These are phyloP conservation scores for Starmera quercuum DNA, from an alignment of 805 yeast genomes.

Conservation along the genomic window DNA sequence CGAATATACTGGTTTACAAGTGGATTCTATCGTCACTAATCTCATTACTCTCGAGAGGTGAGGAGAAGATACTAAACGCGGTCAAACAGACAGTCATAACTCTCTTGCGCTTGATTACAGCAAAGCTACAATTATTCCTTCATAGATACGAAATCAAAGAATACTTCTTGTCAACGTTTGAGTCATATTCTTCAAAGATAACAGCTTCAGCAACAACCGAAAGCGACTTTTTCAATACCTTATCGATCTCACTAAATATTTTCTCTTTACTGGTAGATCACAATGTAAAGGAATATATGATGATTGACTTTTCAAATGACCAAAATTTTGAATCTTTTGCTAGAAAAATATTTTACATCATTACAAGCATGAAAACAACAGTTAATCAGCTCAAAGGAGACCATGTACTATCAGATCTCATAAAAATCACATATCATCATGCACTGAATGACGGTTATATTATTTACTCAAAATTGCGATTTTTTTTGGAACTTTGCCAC, in stretches of 20 bases:
- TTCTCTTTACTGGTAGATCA: slow-evolving; percentile 16
- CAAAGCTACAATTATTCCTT: slow-evolving; percentile 13
- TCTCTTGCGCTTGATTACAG: slow-evolving; percentile 11
- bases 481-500: slow-evolving; percentile 7
- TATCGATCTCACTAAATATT: slow-evolving; percentile 12
- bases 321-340: slow-evolving; percentile 15
- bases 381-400: slow-evolving; percentile 5
- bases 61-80: slow-evolving; percentile 7
- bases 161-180: slow-evolving; percentile 9
- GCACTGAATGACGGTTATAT: slow-evolving; percentile 9
- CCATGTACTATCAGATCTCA: slow-evolving; percentile 14
- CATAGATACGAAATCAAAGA: slow-evolving; percentile 12
- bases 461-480: slow-evolving; percentile 7
- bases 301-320: slow-evolving; percentile 15
- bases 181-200: slow-evolving; percentile 6
- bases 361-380: slow-evolving; percentile 5
- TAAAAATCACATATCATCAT: slow-evolving; percentile 10
- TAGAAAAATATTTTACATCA: slow-evolving; percentile 14
- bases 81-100: slow-evolving; percentile 16
- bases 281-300: slow-evolving; percentile 13
- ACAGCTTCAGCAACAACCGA: slow-evolving; percentile 10
- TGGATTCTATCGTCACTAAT: slow-evolving; percentile 16
- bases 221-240: slow-evolving; percentile 3
- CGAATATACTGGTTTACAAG: slow-evolving; percentile 7
- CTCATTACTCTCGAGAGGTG: slow-evolving; percentile 8